Percentiles rank a stretch among this genome's conserved stretches.
phyloP scores from a whole-genome alignment of 345 rosid species.

The Kandelia obovata region DNA sequence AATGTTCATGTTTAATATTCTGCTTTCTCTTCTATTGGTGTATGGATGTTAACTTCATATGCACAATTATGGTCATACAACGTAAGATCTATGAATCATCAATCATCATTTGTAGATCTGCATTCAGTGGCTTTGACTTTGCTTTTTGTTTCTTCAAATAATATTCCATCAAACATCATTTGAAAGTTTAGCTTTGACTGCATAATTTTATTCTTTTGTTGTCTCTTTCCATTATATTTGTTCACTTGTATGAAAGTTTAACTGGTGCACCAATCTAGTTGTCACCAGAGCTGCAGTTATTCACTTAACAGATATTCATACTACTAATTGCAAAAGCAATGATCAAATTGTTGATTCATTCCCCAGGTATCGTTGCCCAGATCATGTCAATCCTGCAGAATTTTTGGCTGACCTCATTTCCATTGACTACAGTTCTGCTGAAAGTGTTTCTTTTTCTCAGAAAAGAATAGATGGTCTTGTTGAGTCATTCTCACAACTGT shows the following conservation, averaged over 20 bases:
- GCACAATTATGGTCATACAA: not conserved
- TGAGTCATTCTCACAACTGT: conserved; percentile 67
- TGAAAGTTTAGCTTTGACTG: not conserved
- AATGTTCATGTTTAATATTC: not conserved
- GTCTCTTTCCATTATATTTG: not conserved
- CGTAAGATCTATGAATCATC: not conserved
- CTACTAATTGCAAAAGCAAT: not conserved
- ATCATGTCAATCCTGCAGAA: conserved; percentile 93
- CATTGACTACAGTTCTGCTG: conserved; percentile 79
- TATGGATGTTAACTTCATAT: not conserved
- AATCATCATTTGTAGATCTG: not conserved
- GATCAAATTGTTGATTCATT: conserved; percentile 10
- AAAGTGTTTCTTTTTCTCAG: conserved; percentile 66
- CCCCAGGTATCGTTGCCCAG: conserved; percentile 80
- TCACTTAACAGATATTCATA: not conserved
- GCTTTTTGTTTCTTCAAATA: not conserved
- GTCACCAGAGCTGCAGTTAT: not conserved
- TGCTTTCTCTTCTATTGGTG: not conserved
- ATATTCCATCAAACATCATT: not conserved
- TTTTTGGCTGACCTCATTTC: conserved; percentile 98
- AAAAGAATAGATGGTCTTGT: conserved; percentile 88
- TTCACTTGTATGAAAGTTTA: not conserved
- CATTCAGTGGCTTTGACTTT: not conserved
- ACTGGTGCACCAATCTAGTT: not conserved
- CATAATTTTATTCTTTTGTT: not conserved